Evolutionary conservation across 495 filamentous ascomycete species (phyloP).

Genomic region (Xylaria longipes): DNA sequence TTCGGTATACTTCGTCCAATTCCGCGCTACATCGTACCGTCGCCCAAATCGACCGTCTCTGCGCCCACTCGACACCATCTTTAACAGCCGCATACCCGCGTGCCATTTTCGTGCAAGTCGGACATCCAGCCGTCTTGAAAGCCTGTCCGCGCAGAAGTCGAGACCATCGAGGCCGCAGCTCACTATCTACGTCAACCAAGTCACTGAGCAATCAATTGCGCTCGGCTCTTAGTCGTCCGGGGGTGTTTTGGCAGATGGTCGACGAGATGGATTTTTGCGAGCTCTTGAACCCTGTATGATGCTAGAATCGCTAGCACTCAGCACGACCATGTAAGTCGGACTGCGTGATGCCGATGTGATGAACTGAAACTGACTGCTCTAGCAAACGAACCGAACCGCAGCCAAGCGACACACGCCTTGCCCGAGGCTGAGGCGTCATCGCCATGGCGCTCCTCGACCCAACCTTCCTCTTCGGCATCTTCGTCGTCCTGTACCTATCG

Average conservation of each 20-base stretch:
- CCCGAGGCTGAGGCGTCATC: conserved; percentile 28
- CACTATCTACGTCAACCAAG: neutral
- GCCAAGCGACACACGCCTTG: conserved; percentile 38
- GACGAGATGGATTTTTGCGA: conserved; percentile 25
- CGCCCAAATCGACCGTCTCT: neutral
- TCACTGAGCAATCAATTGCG: neutral
- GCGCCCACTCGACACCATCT: conserved; percentile 6
- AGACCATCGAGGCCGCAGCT: conserved; percentile 4
- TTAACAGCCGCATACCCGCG: conserved; percentile 13
- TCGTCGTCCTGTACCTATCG: conserved; percentile 85
- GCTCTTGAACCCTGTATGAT: conserved; percentile 29
- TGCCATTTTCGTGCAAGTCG: neutral
- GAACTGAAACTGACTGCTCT: conserved; percentile 13
- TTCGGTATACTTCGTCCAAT: neutral
- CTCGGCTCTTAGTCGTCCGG: conserved; percentile 2
- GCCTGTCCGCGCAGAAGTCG: neutral
- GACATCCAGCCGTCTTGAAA: neutral
- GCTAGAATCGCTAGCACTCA: conserved; percentile 32
- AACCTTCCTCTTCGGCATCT: conserved; percentile 81
- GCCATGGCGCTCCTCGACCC: conserved; percentile 63
- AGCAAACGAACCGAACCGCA: conserved; percentile 20
- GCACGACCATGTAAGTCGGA: conserved; percentile 33
- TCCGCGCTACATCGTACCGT: neutral
- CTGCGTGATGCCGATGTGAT: conserved; percentile 26
- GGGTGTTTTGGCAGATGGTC: neutral